Conservation (phyloP, 371 early-diverging fungal genomes). For the Furculomyces boomerangus region DNA sequence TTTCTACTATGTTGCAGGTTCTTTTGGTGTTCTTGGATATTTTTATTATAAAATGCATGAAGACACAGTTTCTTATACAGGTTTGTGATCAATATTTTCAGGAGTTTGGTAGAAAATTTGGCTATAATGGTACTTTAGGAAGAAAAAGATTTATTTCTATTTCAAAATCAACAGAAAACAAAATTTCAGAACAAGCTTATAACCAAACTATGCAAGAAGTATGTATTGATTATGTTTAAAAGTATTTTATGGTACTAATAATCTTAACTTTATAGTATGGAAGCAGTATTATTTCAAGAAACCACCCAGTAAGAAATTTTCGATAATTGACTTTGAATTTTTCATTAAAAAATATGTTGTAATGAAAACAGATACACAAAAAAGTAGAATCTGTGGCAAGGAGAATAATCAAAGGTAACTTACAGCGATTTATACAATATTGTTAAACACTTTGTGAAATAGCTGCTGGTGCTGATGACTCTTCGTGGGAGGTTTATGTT, state of each 20-base stretch:
- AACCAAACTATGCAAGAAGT: neutral
- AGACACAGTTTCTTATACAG: slow-evolving; percentile 5
- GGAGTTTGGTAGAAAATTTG: neutral
- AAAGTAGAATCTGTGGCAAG: slow-evolving; percentile 25
- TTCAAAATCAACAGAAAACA: slow-evolving; percentile 5
- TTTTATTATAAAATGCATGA: slow-evolving; percentile 13
- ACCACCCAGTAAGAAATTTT: neutral
- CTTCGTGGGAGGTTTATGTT: slow-evolving; percentile 66
- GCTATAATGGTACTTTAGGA: slow-evolving; percentile 9
- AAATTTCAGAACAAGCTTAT: slow-evolving; percentile 10
- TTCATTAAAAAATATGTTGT: neutral
- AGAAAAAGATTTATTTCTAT: slow-evolving; percentile 21
- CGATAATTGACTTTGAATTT: neutral
- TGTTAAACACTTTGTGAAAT: neutral
- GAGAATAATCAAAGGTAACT: slow-evolving; percentile 19
- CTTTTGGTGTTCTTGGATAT: slow-evolving; percentile 2
- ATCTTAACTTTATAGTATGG: neutral
- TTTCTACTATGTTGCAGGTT: slow-evolving; percentile 12
- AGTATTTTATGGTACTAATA: neutral
- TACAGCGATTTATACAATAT: slow-evolving; percentile 37
- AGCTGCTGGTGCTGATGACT: slow-evolving; percentile 37
- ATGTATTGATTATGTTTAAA: neutral
- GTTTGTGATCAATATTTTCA: neutral
- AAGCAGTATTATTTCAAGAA: neutral
- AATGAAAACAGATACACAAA: neutral